Evolutionary conservation across 2,329 filamentous ascomycete genomes (phyloP).

Genomic region (Xenosphaeropsis pyriputrescens): DNA sequence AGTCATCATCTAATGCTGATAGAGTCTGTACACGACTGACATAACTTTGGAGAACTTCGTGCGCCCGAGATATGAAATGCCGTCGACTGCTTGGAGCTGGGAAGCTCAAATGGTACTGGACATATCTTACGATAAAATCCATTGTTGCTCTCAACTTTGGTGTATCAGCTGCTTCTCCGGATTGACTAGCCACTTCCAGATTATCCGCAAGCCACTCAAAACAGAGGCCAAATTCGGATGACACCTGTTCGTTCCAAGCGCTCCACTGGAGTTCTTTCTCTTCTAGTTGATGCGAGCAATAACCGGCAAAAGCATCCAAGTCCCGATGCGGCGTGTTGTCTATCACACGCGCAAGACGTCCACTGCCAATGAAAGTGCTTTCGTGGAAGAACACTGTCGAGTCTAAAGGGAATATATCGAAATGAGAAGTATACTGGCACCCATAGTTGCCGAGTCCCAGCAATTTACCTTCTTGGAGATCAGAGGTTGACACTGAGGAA

Average conservation of each 20-base stretch:
- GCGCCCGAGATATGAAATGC: slow-evolving; percentile 14
- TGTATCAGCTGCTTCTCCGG: not conserved
- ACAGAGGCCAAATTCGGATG: slow-evolving; percentile 46
- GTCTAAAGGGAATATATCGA: slow-evolving; percentile 45
- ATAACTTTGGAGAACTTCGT: slow-evolving; percentile 8
- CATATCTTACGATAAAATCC: slow-evolving; percentile 13
- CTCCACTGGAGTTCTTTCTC: slow-evolving; percentile 37
- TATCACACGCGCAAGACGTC: slow-evolving; percentile 24
- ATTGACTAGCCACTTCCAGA: slow-evolving; percentile 3
- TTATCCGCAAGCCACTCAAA: slow-evolving; percentile 42
- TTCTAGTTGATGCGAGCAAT: slow-evolving; percentile 28
- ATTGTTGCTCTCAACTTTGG: not conserved
- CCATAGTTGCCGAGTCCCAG: slow-evolving; percentile 43
- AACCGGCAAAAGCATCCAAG: slow-evolving; percentile 13
- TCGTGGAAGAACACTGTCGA: slow-evolving; percentile 42
- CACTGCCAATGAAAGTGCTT: slow-evolving; percentile 41
- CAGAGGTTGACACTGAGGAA: slow-evolving; percentile 4
- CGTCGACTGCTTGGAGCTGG: slow-evolving; percentile 3
- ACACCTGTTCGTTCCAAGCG: slow-evolving; percentile 38
- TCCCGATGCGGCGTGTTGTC: not conserved
- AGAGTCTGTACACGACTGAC: slow-evolving; percentile 4
- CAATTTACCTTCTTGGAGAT: slow-evolving; percentile 23
- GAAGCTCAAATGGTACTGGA: slow-evolving; percentile 12
- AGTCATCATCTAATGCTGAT: too few relatives aligned
- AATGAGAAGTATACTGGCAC: slow-evolving; percentile 44